Conservation (phyloP, 495 filamentous ascomycete species). For the Astrocystis sublimbata region DNA sequence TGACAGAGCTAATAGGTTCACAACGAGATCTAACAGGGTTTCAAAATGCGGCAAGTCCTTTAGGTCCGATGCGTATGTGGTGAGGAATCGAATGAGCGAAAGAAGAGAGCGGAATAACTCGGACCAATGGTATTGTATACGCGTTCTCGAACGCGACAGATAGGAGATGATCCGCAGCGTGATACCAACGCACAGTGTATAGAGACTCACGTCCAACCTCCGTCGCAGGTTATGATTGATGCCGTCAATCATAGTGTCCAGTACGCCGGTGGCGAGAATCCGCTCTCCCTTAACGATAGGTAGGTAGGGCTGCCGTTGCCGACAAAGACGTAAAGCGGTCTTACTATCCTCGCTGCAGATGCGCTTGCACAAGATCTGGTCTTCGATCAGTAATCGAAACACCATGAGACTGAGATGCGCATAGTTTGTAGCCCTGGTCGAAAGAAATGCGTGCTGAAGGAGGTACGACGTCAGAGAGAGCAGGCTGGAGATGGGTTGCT, state of each 20-base stretch:
- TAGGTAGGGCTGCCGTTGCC: constrained; percentile 87
- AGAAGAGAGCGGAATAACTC: constrained; percentile 91
- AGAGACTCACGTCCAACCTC: constrained; percentile 80
- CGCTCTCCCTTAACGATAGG: constrained; percentile 72
- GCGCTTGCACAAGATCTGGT: constrained; percentile 77
- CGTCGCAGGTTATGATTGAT: constrained; percentile 92
- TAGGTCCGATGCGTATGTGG: constrained; percentile 77
- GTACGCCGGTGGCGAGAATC: constrained; percentile 67
- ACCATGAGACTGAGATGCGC: constrained; percentile 79
- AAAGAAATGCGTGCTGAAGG: constrained; percentile 88
- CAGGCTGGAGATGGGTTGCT: constrained; percentile 78
- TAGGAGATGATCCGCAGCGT: constrained; percentile 80
- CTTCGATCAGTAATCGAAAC: constrained; percentile 85
- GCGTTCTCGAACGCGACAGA: constrained; percentile 74
- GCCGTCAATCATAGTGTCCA: constrained; percentile 85
- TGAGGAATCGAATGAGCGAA: constrained; percentile 86
- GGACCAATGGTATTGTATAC: constrained; percentile 89
- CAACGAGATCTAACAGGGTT: constrained; percentile 66
- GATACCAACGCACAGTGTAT: constrained; percentile 77
- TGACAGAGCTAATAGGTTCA: constrained; percentile 82
- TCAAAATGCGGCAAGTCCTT: constrained; percentile 59
- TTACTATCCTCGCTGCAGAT: constrained; percentile 82
- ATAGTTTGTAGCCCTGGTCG: constrained; percentile 73
- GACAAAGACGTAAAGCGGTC: constrained; percentile 75
- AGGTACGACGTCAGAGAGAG: constrained; percentile 91